A percentile compares a stretch with the other conserved stretches of the same genome.
phyloP scores from a whole-genome alignment of 345 rosid genomes.

The Crucihimalaya himalaica region DNA sequence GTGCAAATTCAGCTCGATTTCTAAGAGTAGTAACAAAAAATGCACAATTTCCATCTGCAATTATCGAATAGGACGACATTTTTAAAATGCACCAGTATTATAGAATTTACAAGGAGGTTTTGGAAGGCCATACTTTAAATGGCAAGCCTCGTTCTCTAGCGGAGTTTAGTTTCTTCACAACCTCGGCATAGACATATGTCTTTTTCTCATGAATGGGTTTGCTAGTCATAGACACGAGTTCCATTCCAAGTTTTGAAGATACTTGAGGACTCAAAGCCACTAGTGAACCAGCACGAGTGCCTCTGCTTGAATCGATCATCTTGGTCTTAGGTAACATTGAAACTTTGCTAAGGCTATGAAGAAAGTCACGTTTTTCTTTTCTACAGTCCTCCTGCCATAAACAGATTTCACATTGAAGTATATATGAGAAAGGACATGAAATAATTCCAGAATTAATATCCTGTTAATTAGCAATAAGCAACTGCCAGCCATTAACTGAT shows the following conservation, averaged over 20 bases:
- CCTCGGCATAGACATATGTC: slow-evolving; percentile 65
- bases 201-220: slow-evolving; percentile 68
- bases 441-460: background rate
- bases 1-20: background rate
- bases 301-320: slow-evolving; percentile 41
- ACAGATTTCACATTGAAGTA: background rate
- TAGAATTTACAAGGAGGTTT: slow-evolving; percentile 6
- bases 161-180: slow-evolving; percentile 64
- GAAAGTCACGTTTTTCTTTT: slow-evolving; percentile 81
- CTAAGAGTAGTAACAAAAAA: background rate
- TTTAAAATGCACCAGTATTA: background rate
- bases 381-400: slow-evolving; percentile 78
- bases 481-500: slow-evolving; percentile 5
- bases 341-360: slow-evolving; percentile 76
- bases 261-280: slow-evolving; percentile 60
- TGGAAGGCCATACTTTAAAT: slow-evolving; percentile 52
- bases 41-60: background rate
- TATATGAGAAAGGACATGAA: slow-evolving; percentile 1
- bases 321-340: slow-evolving; percentile 69
- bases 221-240: slow-evolving; percentile 48
- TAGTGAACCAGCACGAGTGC: slow-evolving; percentile 50
- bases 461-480: slow-evolving; percentile 9
- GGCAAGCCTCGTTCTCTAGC: slow-evolving; percentile 70
- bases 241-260: slow-evolving; percentile 52
- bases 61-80: background rate